Evolutionary conservation across 148 eudicot genomes (phyloP).

Genomic region (Talinum fruticosum): DNA sequence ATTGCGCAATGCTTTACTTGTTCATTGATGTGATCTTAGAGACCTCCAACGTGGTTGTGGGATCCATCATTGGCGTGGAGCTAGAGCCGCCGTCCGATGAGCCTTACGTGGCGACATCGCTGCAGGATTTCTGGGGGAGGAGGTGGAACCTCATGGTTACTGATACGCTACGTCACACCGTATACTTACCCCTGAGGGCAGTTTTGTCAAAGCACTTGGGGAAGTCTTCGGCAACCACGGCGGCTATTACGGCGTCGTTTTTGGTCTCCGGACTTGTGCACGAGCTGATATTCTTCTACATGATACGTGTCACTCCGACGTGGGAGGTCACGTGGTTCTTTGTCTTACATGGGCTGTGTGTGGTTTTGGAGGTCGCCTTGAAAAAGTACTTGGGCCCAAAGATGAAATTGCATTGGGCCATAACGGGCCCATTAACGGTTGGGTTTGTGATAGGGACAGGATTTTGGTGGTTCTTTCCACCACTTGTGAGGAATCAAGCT

Average conservation of each 20-base stretch:
- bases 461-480: conserved; percentile 44
- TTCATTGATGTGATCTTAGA: conserved; percentile 40
- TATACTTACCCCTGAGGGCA: conserved; percentile 35
- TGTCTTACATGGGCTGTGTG: conserved; percentile 26
- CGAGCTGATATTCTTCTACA: conserved; percentile 24
- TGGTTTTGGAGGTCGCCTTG: conserved; percentile 33
- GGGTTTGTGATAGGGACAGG: conserved; percentile 32
- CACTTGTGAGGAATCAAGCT: conserved; percentile 30
- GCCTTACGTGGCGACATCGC: conserved; percentile 47
- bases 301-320: conserved; percentile 31
- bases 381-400: conserved; percentile 26
- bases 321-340: conserved; percentile 40
- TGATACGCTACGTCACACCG: conserved; percentile 28
- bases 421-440: conserved; percentile 36
- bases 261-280: conserved; percentile 33
- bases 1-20: conserved; percentile 34
- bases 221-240: background rate
- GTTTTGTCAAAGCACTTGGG: conserved; percentile 14
- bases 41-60: conserved; percentile 15
- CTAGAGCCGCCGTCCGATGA: conserved; percentile 45
- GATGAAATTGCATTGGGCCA: conserved; percentile 20
- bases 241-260: conserved; percentile 23
- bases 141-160: conserved; percentile 59
- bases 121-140: conserved; percentile 61
- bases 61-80: conserved; percentile 28